These are phyloP conservation scores for Pseudocercospora fuligena DNA, from an alignment of 2,329 filamentous ascomycete genomes.

Conservation along the genomic window DNA sequence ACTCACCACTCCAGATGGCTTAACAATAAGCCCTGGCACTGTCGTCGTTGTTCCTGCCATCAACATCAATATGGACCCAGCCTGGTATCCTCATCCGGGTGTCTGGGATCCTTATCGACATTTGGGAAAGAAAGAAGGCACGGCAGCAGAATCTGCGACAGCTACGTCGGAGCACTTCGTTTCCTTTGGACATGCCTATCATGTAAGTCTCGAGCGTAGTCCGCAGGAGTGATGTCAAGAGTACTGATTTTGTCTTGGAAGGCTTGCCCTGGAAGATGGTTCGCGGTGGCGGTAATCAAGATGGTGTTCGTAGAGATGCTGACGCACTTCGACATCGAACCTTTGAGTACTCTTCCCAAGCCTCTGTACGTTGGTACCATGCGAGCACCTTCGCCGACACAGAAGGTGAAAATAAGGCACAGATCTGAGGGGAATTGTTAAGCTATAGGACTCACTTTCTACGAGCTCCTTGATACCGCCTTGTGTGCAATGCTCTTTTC, in stretches of 20 bases:
- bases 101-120: background rate
- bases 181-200: background rate
- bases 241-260: background rate
- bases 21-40: background rate
- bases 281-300: background rate
- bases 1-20: background rate
- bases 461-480: background rate
- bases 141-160: background rate
- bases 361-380: background rate
- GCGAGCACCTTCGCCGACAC: background rate
- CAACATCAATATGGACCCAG: background rate
- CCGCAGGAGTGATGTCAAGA: background rate
- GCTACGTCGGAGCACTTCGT: background rate
- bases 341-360: background rate
- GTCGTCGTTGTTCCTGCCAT: background rate
- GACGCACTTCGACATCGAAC: background rate
- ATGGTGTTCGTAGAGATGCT: background rate
- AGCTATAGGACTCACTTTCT: background rate
- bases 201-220: background rate
- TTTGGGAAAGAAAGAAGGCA: background rate
- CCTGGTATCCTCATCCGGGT: background rate
- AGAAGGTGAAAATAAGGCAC: background rate
- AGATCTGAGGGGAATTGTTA: background rate
- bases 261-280: background rate
- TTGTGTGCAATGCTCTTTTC: no score